Evolutionary conservation across 2,329 filamentous ascomycete species (phyloP).

Genomic region (Fusarium dlaminii): DNA sequence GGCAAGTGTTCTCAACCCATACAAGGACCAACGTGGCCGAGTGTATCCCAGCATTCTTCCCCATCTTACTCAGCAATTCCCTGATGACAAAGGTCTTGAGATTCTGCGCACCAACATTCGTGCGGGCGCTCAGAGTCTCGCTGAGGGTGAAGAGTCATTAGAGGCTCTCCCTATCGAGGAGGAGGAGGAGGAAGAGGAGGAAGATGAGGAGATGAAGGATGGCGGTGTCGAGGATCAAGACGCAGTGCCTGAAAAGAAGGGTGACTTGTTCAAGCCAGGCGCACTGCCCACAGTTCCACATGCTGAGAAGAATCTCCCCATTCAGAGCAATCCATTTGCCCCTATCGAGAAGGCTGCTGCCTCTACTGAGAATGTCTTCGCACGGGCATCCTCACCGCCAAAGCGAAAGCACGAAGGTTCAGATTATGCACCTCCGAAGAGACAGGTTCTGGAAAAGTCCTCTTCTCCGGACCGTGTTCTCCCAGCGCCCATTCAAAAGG

Average conservation of each 20-base stretch:
- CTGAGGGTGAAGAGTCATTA: conserved; percentile 32
- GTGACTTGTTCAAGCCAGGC: conserved; percentile 33
- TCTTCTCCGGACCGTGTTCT: conserved; percentile 32
- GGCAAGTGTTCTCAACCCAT: conserved; percentile 83
- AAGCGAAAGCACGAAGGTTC: conserved; percentile 54
- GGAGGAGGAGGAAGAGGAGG: conserved; percentile 51
- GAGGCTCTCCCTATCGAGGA: conserved; percentile 41
- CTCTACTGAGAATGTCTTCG: conserved; percentile 10
- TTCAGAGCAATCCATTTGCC: conserved; percentile 51
- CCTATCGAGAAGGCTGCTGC: conserved; percentile 35
- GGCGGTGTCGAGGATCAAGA: conserved; percentile 51
- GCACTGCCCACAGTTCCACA: conserved; percentile 31
- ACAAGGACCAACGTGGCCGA: conserved; percentile 69
- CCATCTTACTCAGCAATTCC: conserved; percentile 75
- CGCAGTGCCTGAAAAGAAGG: conserved; percentile 23
- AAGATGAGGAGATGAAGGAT: conserved; percentile 51
- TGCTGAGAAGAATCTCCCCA: conserved; percentile 39
- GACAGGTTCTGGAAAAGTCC: conserved; percentile 51
- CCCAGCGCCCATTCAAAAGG: conserved; percentile 23
- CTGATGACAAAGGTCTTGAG: conserved; percentile 73
- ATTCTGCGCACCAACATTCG: conserved; percentile 71
- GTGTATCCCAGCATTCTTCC: conserved; percentile 81
- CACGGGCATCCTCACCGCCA: conserved; percentile 43
- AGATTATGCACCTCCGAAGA: conserved; percentile 50
- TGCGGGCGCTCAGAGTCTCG: conserved; percentile 43